phyloP scores from a whole-genome alignment of 495 filamentous ascomycete species.

The Talaromyces adpressus region DNA sequence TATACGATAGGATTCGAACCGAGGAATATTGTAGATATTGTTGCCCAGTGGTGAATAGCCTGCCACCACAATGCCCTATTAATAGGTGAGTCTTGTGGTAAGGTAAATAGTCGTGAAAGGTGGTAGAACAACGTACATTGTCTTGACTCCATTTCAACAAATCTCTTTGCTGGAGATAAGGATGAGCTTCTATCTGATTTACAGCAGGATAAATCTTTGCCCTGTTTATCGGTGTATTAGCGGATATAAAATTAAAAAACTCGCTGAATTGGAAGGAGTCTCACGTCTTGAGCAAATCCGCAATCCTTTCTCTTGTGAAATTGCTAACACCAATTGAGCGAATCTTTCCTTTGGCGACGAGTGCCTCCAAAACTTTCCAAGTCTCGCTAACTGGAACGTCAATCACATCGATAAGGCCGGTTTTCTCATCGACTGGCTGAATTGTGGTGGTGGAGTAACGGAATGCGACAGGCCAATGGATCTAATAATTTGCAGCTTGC shows the following conservation, averaged over 20 bases:
- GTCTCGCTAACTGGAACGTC: background rate
- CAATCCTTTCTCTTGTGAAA: slow-evolving; percentile 56
- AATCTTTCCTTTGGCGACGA: background rate
- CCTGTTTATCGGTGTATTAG: slow-evolving; percentile 26
- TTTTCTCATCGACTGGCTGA: background rate
- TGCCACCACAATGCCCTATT: slow-evolving; percentile 35
- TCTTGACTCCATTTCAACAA: slow-evolving; percentile 32
- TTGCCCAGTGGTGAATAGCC: slow-evolving; percentile 50
- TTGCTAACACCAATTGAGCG: slow-evolving; percentile 73
- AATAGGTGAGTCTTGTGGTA: background rate
- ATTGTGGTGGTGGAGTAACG: background rate
- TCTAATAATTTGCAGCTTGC: background rate
- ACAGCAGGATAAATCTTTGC: slow-evolving; percentile 57
- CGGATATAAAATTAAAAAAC: background rate
- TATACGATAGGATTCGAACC: background rate
- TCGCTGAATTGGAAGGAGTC: background rate
- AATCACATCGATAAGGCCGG: background rate
- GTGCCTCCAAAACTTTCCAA: background rate
- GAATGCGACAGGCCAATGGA: background rate
- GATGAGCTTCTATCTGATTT: slow-evolving; percentile 85
- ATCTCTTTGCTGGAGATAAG: slow-evolving; percentile 66
- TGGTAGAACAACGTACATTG: slow-evolving; percentile 10
- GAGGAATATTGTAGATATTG: slow-evolving; percentile 19
- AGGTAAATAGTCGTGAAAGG: background rate
- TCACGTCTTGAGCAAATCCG: slow-evolving; percentile 45